Evolutionary conservation across 1,284 basidiomycete genomes (phyloP).

Genomic region (Cryptococcus sp.): DNA sequence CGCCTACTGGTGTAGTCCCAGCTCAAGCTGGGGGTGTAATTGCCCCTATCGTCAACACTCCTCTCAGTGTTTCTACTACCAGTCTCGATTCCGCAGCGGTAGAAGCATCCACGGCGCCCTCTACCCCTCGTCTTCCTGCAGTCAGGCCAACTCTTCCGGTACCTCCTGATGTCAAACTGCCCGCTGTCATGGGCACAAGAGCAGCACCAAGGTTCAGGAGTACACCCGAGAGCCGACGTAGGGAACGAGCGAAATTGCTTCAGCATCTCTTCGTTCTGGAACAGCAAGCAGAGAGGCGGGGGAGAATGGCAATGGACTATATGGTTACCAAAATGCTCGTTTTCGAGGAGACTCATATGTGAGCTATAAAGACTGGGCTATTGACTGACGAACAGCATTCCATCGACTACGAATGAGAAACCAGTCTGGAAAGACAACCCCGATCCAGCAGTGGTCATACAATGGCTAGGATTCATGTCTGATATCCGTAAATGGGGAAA

Average conservation of each 20-base stretch:
- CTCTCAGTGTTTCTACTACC: background rate
- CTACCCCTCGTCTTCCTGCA: background rate
- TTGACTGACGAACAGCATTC: background rate
- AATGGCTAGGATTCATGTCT: background rate
- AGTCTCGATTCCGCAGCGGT: background rate
- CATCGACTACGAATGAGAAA: background rate
- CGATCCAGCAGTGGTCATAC: background rate
- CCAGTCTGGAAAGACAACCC: background rate
- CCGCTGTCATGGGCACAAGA: no score
- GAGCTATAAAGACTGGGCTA: no score
- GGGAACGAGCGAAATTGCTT: slow-evolving; percentile 9
- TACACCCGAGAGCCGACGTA: background rate
- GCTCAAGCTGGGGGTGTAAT: background rate
- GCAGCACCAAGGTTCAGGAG: background rate
- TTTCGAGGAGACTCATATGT: background rate
- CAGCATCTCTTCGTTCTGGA: slow-evolving; percentile 27
- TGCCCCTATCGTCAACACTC: background rate
- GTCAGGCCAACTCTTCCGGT: background rate
- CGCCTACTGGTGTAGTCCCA: background rate
- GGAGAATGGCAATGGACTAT: slow-evolving; percentile 17
- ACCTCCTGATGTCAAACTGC: background rate
- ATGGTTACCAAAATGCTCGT: slow-evolving; percentile 14
- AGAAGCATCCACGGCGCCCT: no score
- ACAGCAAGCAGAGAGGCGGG: slow-evolving; percentile 28
- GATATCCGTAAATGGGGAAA: no score